Percentiles rank a stretch among this genome's conserved stretches.
phyloP scores from a whole-genome alignment of 208 protist genomes.

The Acanthamoeba castellanii region DNA sequence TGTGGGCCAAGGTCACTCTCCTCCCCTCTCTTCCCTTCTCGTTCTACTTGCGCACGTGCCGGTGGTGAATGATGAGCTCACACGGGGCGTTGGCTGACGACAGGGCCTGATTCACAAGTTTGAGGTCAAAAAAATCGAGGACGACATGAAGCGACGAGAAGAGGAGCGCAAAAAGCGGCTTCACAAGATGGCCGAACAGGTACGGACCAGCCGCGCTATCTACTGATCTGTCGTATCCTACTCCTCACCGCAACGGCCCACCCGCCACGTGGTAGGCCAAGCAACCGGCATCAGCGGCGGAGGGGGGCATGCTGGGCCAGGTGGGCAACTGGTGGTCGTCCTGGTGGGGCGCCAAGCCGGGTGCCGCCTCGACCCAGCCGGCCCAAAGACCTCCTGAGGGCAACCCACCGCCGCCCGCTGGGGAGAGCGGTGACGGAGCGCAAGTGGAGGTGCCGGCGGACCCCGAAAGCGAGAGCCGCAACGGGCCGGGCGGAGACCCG shows the following conservation, averaged over 20 bases:
- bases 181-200: constrained; percentile 32
- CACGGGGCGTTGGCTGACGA: neutral
- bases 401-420: neutral
- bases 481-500: neutral
- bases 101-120: constrained; percentile 60
- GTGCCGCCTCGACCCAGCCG: neutral
- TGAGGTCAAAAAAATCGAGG: constrained; percentile 58
- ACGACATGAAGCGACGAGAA: constrained; percentile 13
- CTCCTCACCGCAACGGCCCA: too few species aligned
- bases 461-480: too few species aligned
- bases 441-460: too few species aligned
- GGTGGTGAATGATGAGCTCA: too few species aligned
- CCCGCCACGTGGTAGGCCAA: neutral
- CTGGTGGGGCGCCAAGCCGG: constrained; percentile 26
- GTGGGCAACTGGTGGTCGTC: constrained; percentile 38
- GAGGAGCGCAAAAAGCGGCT: constrained; percentile 43
- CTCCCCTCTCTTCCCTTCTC: neutral
- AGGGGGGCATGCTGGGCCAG: neutral
- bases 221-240: too few species aligned
- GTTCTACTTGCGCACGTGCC: neutral
- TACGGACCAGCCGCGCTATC: neutral
- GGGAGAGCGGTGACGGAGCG: neutral
- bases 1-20: constrained; percentile 24
- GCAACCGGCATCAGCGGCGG: neutral
- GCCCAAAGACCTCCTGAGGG: neutral